Evolutionary conservation across 176 grass and related monocot genomes (phyloP).

Genomic region (Puccinellia tenuiflora): DNA sequence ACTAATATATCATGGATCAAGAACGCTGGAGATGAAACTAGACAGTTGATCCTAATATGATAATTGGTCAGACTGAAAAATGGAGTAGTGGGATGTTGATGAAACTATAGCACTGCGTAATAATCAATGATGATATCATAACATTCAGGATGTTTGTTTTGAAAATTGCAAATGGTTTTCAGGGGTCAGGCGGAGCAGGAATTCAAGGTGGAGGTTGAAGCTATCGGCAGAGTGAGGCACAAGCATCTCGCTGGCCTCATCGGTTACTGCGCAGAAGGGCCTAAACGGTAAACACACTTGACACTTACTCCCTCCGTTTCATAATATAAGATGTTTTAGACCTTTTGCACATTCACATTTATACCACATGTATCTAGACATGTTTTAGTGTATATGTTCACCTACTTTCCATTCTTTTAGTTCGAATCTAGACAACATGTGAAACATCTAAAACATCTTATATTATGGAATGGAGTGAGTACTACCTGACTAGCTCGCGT

Average conservation of each 20-base stretch:
- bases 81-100: not conserved
- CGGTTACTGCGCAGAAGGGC: constrained; percentile 82
- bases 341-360: too few species aligned
- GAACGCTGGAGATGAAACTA: not conserved
- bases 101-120: not conserved
- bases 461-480: too few species aligned
- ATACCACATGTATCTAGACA: too few species aligned
- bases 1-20: not conserved
- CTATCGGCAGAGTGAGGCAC: constrained; percentile 92
- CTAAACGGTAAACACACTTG: constrained; percentile 57
- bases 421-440: too few species aligned
- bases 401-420: too few species aligned
- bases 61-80: not conserved
- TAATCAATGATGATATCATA: not conserved
- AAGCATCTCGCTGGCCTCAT: constrained; percentile 90
- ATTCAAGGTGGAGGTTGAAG: constrained; percentile 98
- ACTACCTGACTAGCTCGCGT: not conserved
- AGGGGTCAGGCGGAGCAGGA: constrained; percentile 98
- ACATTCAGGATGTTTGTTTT: not conserved
- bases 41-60: not conserved
- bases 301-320: too few species aligned
- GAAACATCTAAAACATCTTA: too few species aligned
- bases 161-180: not conserved
- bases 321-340: too few species aligned
- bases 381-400: too few species aligned